Evolutionary conservation across 2,329 filamentous ascomycete species (phyloP).

Genomic region (Colletotrichum sp.): DNA sequence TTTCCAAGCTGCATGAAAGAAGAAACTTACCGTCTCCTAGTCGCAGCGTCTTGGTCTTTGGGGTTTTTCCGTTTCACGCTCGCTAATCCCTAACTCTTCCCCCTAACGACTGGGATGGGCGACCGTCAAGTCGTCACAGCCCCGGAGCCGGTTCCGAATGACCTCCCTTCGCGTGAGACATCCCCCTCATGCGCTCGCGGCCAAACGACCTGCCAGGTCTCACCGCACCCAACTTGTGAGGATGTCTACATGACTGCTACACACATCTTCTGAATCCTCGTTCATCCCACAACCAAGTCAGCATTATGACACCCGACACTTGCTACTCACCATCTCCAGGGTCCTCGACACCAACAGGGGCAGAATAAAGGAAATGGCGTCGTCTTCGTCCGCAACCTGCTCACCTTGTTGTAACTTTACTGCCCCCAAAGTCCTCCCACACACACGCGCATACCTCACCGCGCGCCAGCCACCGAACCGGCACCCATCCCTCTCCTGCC

Average conservation of each 20-base stretch:
- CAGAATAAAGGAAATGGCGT: background rate
- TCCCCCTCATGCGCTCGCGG: conserved; percentile 18
- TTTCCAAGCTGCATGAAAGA: background rate
- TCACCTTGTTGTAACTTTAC: background rate
- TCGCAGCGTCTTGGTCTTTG: background rate
- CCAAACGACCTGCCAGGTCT: conserved; percentile 18
- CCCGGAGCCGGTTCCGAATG: conserved; percentile 18
- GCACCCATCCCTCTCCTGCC: conserved; percentile 3
- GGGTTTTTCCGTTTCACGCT: background rate
- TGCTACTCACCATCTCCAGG: background rate
- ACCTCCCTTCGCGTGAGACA: conserved; percentile 16
- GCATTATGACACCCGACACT: conserved; percentile 12
- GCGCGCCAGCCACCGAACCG: conserved; percentile 13
- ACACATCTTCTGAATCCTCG: background rate
- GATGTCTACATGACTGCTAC: conserved; percentile 15
- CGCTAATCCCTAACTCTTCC: background rate
- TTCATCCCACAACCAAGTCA: conserved; percentile 13
- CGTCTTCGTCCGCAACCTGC: background rate
- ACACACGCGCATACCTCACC: background rate
- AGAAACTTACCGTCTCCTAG: background rate
- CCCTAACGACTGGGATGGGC: background rate
- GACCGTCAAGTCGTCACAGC: background rate
- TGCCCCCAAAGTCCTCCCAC: background rate
- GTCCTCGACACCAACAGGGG: background rate
- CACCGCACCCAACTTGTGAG: conserved; percentile 17